These are phyloP conservation scores for Tetragonia tetragonoides DNA, from an alignment of 148 eudicot species.

Conservation along the genomic window DNA sequence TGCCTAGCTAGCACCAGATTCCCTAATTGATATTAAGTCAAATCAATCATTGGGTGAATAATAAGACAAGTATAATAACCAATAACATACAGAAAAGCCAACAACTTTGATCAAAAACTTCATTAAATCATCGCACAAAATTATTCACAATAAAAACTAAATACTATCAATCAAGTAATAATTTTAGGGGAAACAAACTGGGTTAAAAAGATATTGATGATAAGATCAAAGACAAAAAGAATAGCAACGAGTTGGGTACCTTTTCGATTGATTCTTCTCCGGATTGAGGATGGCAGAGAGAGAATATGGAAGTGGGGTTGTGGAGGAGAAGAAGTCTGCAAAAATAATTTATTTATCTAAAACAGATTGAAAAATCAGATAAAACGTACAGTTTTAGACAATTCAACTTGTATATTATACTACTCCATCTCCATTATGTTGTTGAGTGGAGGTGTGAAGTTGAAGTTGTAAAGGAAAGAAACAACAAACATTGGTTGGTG, in stretches of 20 bases:
- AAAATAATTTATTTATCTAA: too few species aligned
- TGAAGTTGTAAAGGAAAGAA: slow-evolving; percentile 3
- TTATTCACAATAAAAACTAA: too few species aligned
- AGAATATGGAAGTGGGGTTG: background rate
- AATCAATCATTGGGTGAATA: background rate
- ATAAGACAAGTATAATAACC: background rate
- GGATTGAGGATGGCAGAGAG: slow-evolving; percentile 7
- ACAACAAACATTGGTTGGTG: background rate
- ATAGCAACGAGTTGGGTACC: slow-evolving; percentile 9
- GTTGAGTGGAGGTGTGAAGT: slow-evolving; percentile 8
- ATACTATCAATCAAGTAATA: too few species aligned
- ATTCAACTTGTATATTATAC: background rate
- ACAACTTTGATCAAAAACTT: background rate
- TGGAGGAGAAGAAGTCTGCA: too few species aligned
- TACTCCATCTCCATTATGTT: too few species aligned
- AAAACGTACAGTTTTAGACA: background rate
- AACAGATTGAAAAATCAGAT: background rate
- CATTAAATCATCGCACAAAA: background rate
- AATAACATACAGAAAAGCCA: background rate
- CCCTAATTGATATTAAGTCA: background rate
- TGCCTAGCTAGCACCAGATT: background rate
- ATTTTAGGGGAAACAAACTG: background rate
- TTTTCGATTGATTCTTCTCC: background rate
- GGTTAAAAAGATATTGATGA: background rate
- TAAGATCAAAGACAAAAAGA: background rate